Percentiles rank a stretch among this genome's conserved stretches.
phyloP scores from a whole-genome alignment of 177 flowering plant genomes.

The Vitis hybrid region DNA sequence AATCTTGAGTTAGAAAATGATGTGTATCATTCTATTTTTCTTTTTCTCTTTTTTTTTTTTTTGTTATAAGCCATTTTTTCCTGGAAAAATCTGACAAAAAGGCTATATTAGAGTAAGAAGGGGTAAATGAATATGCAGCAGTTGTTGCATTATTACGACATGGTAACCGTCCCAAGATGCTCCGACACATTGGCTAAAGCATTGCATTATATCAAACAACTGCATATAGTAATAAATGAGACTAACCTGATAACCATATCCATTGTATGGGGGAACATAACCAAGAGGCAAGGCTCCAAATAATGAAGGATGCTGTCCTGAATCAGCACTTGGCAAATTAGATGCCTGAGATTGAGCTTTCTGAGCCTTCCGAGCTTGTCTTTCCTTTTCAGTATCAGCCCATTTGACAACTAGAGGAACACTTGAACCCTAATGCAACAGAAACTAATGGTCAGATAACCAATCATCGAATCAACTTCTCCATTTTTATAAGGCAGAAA shows the following conservation, averaged over 20 bases:
- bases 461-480: not conserved
- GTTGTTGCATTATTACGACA: not conserved
- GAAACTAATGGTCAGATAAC: conserved; percentile 15
- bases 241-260: conserved; percentile 93
- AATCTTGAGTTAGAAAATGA: no score
- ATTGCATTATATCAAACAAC: not conserved
- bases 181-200: not conserved
- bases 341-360: conserved; percentile 78
- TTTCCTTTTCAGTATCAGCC: conserved; percentile 99
- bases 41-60: no score
- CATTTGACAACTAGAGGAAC: conserved; percentile 98
- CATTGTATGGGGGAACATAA: conserved; percentile 82
- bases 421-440: conserved; percentile 69
- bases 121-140: not conserved
- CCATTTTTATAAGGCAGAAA: not conserved
- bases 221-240: not conserved
- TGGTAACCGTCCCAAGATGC: not conserved
- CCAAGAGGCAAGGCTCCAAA: conserved; percentile 92
- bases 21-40: no score
- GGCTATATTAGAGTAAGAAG: no score
- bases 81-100: no score
- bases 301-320: conserved; percentile 71
- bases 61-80: no score
- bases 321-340: conserved; percentile 48
- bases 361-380: conserved; percentile 90